These are phyloP conservation scores for Ilex paraguariensis DNA, from an alignment of 305 asterid species.

Conservation along the genomic window DNA sequence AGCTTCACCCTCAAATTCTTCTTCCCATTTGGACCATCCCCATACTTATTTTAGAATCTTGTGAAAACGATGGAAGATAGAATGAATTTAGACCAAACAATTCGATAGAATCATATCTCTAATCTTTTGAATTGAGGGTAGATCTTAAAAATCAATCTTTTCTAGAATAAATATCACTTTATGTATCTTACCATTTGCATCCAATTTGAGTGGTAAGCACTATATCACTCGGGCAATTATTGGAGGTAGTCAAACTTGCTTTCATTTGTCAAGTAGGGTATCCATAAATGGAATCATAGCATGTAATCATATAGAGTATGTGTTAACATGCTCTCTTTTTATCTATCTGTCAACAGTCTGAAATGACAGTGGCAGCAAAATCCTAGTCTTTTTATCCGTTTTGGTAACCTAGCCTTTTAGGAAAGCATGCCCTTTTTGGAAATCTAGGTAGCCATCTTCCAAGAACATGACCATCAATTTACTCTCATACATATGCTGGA, in stretches of 20 bases:
- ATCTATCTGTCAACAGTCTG: too few species aligned
- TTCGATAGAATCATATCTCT: background rate
- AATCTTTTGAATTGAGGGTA: background rate
- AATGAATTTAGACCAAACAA: background rate
- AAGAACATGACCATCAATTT: too few species aligned
- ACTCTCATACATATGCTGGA: too few species aligned
- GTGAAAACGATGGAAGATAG: background rate
- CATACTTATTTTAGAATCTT: background rate
- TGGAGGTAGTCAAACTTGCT: background rate
- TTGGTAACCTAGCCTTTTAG: constrained; percentile 8
- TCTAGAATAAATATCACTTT: background rate
- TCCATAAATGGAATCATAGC: constrained; percentile 17
- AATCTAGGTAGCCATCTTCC: too few species aligned
- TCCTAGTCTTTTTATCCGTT: background rate
- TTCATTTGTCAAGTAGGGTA: too few species aligned
- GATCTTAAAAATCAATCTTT: background rate
- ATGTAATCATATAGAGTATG: constrained; percentile 11
- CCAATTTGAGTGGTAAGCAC: too few species aligned
- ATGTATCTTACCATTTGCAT: too few species aligned
- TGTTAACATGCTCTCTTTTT: constrained; percentile 1
- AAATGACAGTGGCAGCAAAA: background rate
- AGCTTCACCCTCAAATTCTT: constrained; percentile 5
- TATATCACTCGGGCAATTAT: background rate
- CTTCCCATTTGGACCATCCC: background rate
- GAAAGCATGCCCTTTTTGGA: too few species aligned